Base-by-base conservation (phyloP, 805 yeast species). In the Candida arabinofermentans region DNA sequence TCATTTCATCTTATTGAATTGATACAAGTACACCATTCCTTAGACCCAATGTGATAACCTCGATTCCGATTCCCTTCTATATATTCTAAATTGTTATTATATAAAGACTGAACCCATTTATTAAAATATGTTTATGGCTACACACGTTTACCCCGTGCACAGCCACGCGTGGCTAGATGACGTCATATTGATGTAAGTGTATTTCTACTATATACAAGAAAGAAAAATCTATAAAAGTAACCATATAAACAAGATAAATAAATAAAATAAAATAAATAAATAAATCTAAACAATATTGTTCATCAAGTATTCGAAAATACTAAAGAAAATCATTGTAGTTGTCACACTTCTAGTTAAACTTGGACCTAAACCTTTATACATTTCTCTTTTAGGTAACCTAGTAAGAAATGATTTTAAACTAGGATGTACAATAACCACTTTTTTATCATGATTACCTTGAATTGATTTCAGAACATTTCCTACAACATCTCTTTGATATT, bases 351-450 rank as follows among this genome's bases (percentile, higher is more conserved):
- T 71, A 8, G 81, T 66, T 22, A 84, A 66, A 10, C 90, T 82
- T 22, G 87, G 86, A 2, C 88, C 86, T 34, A 87, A 65, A 0
- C 96, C 96, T 39, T 88, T 69, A 62, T 86, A 87, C 74, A 83
- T 71, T 23, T 75, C 66, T 38, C 75, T 65, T 4, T 63, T 66
- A 29, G 70, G 79, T 36, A 24, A 12, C 10, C 24, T 39, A 6
- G 8, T 5, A 4, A 39, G 12, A 12, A 39, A 27, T 5, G 19
- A 22, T 5, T 23, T n/a, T 3, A 70, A 63, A 14, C 50, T 53
- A 41, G 66, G 58, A 42, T 61, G 54, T 46, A 69, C 65, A 8
- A 47, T 47, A 38, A 42, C 48, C 21, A 58, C 52, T 8, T 72
- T 72, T 31, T 67, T 50, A 52, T 74, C 71, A 29, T 66, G 59